A percentile compares a stretch with the other conserved stretches of the same genome.
Evolutionary conservation across 306 rosid species (phyloP).

Genomic region (Cicer pinnatifidum): DNA sequence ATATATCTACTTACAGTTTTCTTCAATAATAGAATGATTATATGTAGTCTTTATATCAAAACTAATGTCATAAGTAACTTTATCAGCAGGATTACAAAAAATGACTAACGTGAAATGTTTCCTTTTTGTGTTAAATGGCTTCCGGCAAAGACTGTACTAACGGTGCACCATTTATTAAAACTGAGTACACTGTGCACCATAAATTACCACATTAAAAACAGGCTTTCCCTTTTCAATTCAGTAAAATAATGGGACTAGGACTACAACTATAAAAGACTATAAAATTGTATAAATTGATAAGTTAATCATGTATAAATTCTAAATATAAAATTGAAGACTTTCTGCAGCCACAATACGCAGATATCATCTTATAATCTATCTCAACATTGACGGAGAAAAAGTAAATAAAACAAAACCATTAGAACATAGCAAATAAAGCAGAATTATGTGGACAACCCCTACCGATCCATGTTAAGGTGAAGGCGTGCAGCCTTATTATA

Average conservation of each 20-base stretch:
- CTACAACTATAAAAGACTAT: neutral
- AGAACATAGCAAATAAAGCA: slow-evolving; percentile 4
- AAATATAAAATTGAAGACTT: neutral
- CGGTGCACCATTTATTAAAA: neutral
- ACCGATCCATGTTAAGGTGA: slow-evolving; percentile 11
- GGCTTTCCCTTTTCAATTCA: neutral
- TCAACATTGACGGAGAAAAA: neutral
- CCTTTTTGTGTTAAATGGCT: neutral
- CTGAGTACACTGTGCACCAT: neutral
- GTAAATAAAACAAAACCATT: slow-evolving; percentile 13
- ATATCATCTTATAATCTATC: slow-evolving; percentile 11
- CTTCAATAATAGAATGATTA: neutral
- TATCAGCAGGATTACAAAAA: neutral
- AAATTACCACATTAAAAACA: neutral
- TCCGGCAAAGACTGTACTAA: slow-evolving; percentile 4
- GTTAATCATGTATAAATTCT: neutral
- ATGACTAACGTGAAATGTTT: neutral
- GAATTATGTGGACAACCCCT: slow-evolving; percentile 7
- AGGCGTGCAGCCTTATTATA: neutral
- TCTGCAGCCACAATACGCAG: slow-evolving; percentile 1
- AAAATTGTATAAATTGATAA: too few relatives aligned
- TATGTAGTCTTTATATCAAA: neutral
- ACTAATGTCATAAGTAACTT: neutral
- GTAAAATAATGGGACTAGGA: neutral
- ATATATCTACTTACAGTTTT: neutral